Evolutionary conservation across 192 early-diverging fungal species (phyloP).

Genomic region (Dissophora ornata): DNA sequence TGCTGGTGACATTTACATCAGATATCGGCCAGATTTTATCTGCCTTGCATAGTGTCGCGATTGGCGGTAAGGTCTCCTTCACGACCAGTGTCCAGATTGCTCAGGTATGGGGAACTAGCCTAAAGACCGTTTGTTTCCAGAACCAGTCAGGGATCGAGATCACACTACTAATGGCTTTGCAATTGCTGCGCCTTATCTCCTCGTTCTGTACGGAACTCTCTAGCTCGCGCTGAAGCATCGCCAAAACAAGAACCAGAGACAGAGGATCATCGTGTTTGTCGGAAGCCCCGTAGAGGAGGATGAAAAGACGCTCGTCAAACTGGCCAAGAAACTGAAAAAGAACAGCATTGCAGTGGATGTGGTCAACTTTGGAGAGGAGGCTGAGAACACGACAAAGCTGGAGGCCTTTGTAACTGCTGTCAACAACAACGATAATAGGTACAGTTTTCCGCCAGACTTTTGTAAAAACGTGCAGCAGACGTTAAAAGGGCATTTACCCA

Average conservation of each 20-base stretch:
- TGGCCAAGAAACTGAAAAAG: slow-evolving; percentile 98
- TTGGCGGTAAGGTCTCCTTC: slow-evolving; percentile 80
- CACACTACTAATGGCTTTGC: no score
- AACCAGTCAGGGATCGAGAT: no score
- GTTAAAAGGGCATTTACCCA: no score
- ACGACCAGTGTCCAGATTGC: slow-evolving; percentile 94
- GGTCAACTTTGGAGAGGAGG: slow-evolving; percentile 95
- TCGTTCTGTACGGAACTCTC: neutral
- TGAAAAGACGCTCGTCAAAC: slow-evolving; percentile 83
- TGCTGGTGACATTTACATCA: slow-evolving; percentile 89
- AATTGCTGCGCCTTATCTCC: neutral
- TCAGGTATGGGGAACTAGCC: slow-evolving; percentile 69
- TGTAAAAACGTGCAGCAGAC: no score
- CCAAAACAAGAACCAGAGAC: slow-evolving; percentile 95
- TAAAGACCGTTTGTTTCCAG: no score
- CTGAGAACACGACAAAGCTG: slow-evolving; percentile 88
- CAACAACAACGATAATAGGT: slow-evolving; percentile 94
- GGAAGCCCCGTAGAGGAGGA: slow-evolving; percentile 90
- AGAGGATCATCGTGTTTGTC: slow-evolving; percentile 94
- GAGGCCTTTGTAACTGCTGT: slow-evolving; percentile 91
- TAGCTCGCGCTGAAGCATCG: slow-evolving; percentile 95
- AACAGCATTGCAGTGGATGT: slow-evolving; percentile 97
- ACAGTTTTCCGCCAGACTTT: no score
- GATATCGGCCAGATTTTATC: slow-evolving; percentile 93
- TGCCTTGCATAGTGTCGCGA: slow-evolving; percentile 82